phyloP scores from a whole-genome alignment of 108 stramenopile species.

The Hondaea fermentalgiana region DNA sequence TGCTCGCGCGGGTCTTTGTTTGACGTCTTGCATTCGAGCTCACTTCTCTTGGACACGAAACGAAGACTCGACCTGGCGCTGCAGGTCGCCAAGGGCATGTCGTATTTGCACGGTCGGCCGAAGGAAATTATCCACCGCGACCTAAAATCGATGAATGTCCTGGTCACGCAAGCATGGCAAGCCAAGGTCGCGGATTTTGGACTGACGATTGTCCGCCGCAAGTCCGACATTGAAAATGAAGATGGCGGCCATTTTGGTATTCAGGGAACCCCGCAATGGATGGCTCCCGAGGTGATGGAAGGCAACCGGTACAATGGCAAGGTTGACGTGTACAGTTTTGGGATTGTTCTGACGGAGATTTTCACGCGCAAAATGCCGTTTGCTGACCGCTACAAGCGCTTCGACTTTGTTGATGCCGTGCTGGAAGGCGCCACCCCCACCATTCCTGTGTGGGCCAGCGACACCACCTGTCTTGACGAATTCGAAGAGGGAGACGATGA shows the following conservation, averaged over 20 bases:
- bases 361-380: slow-evolving; percentile 4
- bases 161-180: slow-evolving; percentile 71
- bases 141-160: slow-evolving; percentile 76
- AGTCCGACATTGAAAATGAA: background rate
- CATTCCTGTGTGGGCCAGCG: slow-evolving; percentile 15
- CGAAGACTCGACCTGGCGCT: slow-evolving; percentile 59
- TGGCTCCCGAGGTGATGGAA: slow-evolving; percentile 68
- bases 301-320: slow-evolving; percentile 5
- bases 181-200: slow-evolving; percentile 92
- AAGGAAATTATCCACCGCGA: slow-evolving; percentile 86
- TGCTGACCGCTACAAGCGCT: background rate
- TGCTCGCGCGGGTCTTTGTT: slow-evolving; percentile 70
- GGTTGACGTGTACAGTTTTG: slow-evolving; percentile 27
- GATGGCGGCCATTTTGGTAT: background rate
- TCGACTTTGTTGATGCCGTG: slow-evolving; percentile 23
- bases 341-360: slow-evolving; percentile 6
- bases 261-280: slow-evolving; percentile 83
- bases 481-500: background rate
- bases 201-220: slow-evolving; percentile 58
- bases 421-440: slow-evolving; percentile 21
- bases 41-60: slow-evolving; percentile 58
- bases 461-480: background rate
- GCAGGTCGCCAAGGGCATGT: slow-evolving; percentile 78
- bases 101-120: slow-evolving; percentile 74
- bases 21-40: slow-evolving; percentile 66